phyloP scores from a whole-genome alignment of 192 early-diverging fungal genomes.

The Coemansia sp. region DNA sequence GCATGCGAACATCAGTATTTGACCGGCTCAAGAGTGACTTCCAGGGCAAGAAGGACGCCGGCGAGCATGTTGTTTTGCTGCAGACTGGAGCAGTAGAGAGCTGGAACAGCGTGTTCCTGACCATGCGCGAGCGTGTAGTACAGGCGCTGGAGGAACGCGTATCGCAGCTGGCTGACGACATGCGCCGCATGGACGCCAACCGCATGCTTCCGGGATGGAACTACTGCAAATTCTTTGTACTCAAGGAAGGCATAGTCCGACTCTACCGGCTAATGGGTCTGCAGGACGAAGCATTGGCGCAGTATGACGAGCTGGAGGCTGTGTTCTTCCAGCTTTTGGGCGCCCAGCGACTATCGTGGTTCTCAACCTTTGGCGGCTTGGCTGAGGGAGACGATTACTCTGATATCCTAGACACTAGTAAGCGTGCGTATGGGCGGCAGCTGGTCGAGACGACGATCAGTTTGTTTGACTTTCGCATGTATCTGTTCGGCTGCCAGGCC shows the following conservation, averaged over 20 bases:
- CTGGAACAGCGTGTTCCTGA: slow-evolving; percentile 43
- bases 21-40: slow-evolving; percentile 92
- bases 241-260: slow-evolving; percentile 88
- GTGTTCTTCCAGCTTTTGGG: slow-evolving; percentile 89
- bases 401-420: slow-evolving; percentile 74
- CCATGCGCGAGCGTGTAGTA: slow-evolving; percentile 67
- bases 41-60: slow-evolving; percentile 47
- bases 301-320: slow-evolving; percentile 98
- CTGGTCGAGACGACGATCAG: slow-evolving; percentile 90
- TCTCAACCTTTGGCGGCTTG: slow-evolving; percentile 86
- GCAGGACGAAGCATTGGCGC: slow-evolving; percentile 84
- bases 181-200: slow-evolving; percentile 85
- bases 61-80: slow-evolving; percentile 39
- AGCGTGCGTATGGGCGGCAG: slow-evolving; percentile 83
- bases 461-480: slow-evolving; percentile 96
- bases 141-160: slow-evolving; percentile 74
- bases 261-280: slow-evolving; percentile 88
- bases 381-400: slow-evolving; percentile 86
- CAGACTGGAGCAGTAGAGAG: slow-evolving; percentile 30
- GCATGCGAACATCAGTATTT: slow-evolving; percentile 68
- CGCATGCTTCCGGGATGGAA: slow-evolving; percentile 98
- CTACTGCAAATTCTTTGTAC: slow-evolving; percentile 95
- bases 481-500: slow-evolving; percentile 92
- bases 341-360: slow-evolving; percentile 90
- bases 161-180: slow-evolving; percentile 63